These are phyloP conservation scores for Dactylellina leptospora DNA, from an alignment of 2,329 filamentous ascomycete genomes.

Conservation along the genomic window DNA sequence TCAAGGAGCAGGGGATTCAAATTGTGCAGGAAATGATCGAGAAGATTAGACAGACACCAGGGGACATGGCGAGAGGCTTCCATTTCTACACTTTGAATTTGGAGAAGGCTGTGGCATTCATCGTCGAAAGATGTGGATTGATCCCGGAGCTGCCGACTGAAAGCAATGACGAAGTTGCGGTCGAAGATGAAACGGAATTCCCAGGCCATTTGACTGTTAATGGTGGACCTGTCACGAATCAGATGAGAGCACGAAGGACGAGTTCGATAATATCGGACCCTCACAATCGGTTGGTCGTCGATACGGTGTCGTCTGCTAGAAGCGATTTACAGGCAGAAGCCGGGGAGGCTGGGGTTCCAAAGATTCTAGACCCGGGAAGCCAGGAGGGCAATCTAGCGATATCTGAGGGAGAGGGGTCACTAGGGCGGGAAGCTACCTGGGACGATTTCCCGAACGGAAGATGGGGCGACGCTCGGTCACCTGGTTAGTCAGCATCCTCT, in stretches of 20 bases:
- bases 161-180: constrained; percentile 60
- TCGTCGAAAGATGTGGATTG: constrained; percentile 83
- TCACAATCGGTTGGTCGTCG: constrained; percentile 85
- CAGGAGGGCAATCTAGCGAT: constrained; percentile 84
- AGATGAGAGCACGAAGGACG: constrained; percentile 67
- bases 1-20: constrained; percentile 81
- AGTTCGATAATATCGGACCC: constrained; percentile 85
- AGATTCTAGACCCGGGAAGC: constrained; percentile 73
- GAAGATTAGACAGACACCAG: constrained; percentile 69
- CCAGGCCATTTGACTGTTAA: constrained; percentile 25
- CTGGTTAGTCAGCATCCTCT: constrained; percentile 59
- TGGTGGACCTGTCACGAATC: constrained; percentile 10
- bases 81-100: constrained; percentile 98
- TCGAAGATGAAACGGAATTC: constrained; percentile 61
- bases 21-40: constrained; percentile 85
- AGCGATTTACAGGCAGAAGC: constrained; percentile 71
- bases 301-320: constrained; percentile 62
- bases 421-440: constrained; percentile 96
- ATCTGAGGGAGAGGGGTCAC: constrained; percentile 86
- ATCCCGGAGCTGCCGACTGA: constrained; percentile 68
- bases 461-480: constrained; percentile 91
- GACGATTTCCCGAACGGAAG: constrained; percentile 97
- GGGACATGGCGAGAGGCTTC: constrained; percentile 73
- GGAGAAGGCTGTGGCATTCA: constrained; percentile 94
- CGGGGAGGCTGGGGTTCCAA: constrained; percentile 78